Conservation (phyloP, 441 rosid species). For the Mallotus repandus region DNA sequence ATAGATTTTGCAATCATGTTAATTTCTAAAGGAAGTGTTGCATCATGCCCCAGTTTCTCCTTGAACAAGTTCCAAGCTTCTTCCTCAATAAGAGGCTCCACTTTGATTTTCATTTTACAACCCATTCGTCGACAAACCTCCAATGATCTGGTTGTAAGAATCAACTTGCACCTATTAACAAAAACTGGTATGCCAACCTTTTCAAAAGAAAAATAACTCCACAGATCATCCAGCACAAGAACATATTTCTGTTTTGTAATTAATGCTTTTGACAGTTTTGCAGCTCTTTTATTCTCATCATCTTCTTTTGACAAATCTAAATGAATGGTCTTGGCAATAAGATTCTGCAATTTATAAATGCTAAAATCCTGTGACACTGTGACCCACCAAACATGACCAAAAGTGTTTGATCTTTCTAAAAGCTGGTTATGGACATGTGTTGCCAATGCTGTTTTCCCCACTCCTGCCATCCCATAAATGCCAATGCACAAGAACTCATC, state of each 20-base stretch:
- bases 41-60: background rate
- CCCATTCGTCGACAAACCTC: constrained; percentile 7
- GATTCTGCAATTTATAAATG: too few species aligned
- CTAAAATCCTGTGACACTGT: too few species aligned
- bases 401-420: too few species aligned
- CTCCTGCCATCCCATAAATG: too few species aligned
- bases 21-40: background rate
- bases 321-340: too few species aligned
- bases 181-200: constrained; percentile 15
- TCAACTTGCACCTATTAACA: constrained; percentile 8
- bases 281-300: too few species aligned
- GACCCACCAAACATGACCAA: too few species aligned
- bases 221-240: constrained; percentile 27
- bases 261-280: background rate
- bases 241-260: background rate
- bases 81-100: constrained; percentile 3
- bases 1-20: background rate
- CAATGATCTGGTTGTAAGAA: constrained; percentile 22
- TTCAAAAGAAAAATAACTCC: background rate
- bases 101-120: constrained; percentile 12
- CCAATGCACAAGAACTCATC: too few species aligned
- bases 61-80: constrained; percentile 14
- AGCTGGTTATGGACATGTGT: too few species aligned
- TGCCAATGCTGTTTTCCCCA: too few species aligned
- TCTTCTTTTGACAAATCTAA: too few species aligned